A percentile compares a stretch with the other conserved stretches of the same genome.
phyloP scores from a whole-genome alignment of 164 flowering plant genomes.

The Vitis labrusca region DNA sequence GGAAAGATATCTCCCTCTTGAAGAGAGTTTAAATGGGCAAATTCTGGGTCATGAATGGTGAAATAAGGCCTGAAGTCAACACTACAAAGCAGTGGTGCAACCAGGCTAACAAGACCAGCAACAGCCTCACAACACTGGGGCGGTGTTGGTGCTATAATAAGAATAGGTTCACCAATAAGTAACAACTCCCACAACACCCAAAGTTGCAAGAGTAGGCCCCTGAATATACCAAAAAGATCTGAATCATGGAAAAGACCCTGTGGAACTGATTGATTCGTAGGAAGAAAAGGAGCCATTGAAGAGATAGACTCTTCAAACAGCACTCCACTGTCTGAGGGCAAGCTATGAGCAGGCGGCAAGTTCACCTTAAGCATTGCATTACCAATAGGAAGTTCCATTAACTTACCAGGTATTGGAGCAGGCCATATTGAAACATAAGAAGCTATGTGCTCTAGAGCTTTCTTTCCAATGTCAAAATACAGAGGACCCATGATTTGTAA shows the following conservation, averaged over 20 bases:
- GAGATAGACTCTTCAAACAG: conserved; percentile 58
- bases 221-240: conserved; percentile 79
- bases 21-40: conserved; percentile 74
- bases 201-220: conserved; percentile 82
- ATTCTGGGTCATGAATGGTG: conserved; percentile 92
- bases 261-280: conserved; percentile 74
- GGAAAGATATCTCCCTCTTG: conserved; percentile 74
- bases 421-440: conserved; percentile 88
- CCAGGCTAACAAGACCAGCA: conserved; percentile 87
- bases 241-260: conserved; percentile 96
- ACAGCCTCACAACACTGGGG: conserved; percentile 99
- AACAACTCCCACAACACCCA: conserved; percentile 94
- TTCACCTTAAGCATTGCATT: conserved; percentile 79
- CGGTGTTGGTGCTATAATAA: conserved; percentile 91
- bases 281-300: conserved; percentile 74
- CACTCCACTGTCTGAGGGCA: conserved; percentile 54
- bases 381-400: conserved; percentile 94
- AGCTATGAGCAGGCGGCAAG: conserved; percentile 86
- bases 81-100: conserved; percentile 85
- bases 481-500: conserved; percentile 95
- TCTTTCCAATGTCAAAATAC: conserved; percentile 87
- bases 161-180: conserved; percentile 91
- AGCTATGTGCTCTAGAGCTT: conserved; percentile 85
- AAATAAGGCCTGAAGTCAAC: conserved; percentile 95
- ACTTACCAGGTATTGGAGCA: conserved; percentile 68